These are phyloP conservation scores for Phlyctochytrium bullatum DNA, from an alignment of 192 early-diverging fungal genomes.

Conservation along the genomic window DNA sequence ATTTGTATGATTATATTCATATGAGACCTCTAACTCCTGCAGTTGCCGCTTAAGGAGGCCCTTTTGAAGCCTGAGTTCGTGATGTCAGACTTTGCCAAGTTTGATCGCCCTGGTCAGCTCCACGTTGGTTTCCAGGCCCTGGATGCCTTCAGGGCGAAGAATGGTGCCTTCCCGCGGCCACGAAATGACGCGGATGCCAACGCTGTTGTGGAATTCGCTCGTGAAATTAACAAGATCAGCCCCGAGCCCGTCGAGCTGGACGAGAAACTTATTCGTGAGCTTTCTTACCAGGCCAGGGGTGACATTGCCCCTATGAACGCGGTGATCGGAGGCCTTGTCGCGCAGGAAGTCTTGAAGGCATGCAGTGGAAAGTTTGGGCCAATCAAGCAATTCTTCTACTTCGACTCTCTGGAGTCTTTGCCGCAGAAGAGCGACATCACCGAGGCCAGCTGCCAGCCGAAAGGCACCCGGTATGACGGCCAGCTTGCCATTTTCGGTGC, in stretches of 20 bases:
- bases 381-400: constrained; percentile 89
- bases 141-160: constrained; percentile 65
- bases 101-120: constrained; percentile 90
- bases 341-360: constrained; percentile 99
- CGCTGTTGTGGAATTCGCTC: constrained; percentile 71
- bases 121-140: constrained; percentile 95
- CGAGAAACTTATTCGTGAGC: constrained; percentile 82
- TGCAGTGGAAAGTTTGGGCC: constrained; percentile 95
- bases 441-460: constrained; percentile 74
- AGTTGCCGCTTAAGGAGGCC: constrained; percentile 72
- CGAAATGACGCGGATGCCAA: constrained; percentile 81
- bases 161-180: constrained; percentile 76
- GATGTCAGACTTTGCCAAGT: constrained; percentile 95
- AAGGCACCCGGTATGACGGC: constrained; percentile 90
- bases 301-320: constrained; percentile 94
- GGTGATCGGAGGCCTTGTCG: constrained; percentile 93
- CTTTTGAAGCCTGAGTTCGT: constrained; percentile 79
- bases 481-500: constrained; percentile 95
- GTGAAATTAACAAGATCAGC: constrained; percentile 63
- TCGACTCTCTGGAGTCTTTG: constrained; percentile 95
- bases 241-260: constrained; percentile 69
- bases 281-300: constrained; percentile 85
- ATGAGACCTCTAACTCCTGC: background rate
- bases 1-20: constrained; percentile 56
- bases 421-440: constrained; percentile 64